Percentiles rank a stretch among this genome's conserved stretches.
phyloP scores from a whole-genome alignment of 2,329 filamentous ascomycete species.

The Penicillium fuscoglaucum region DNA sequence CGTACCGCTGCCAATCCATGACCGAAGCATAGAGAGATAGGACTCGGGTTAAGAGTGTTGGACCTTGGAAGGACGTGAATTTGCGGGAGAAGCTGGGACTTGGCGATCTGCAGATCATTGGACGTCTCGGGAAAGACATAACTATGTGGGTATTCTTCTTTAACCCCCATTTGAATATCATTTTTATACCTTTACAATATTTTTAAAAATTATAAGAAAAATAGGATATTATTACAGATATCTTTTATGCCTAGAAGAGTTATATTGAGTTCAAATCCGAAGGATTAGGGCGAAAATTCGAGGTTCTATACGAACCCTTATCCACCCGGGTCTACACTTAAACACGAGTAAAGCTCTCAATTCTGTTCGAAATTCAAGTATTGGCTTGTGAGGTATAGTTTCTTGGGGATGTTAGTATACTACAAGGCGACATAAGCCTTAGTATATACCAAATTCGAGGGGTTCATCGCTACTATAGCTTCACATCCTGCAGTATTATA shows the following conservation, averaged over 20 bases:
- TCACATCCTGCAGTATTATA: too few species aligned
- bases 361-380: not conserved
- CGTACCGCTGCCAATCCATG: conserved; percentile 35
- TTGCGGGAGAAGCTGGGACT: conserved; percentile 6
- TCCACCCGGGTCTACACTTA: not conserved
- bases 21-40: conserved; percentile 36
- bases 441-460: not conserved
- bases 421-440: not conserved
- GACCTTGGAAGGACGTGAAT: conserved; percentile 7
- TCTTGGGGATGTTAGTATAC: not conserved
- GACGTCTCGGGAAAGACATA: not conserved
- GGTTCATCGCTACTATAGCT: not conserved
- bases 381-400: not conserved
- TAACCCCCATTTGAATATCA: not conserved
- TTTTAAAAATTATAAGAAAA: not conserved
- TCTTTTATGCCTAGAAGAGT: not conserved
- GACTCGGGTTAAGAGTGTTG: not conserved
- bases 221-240: not conserved
- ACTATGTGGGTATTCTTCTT: too few species aligned
- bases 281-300: not conserved
- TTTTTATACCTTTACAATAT: not conserved
- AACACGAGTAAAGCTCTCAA: not conserved
- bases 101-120: conserved; percentile 19
- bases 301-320: not conserved
- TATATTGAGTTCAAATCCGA: not conserved